Percentiles rank a stretch among this genome's conserved stretches.
Conservation (phyloP, 2,329 filamentous ascomycete genomes). For the Zymoseptoria passerinii region DNA sequence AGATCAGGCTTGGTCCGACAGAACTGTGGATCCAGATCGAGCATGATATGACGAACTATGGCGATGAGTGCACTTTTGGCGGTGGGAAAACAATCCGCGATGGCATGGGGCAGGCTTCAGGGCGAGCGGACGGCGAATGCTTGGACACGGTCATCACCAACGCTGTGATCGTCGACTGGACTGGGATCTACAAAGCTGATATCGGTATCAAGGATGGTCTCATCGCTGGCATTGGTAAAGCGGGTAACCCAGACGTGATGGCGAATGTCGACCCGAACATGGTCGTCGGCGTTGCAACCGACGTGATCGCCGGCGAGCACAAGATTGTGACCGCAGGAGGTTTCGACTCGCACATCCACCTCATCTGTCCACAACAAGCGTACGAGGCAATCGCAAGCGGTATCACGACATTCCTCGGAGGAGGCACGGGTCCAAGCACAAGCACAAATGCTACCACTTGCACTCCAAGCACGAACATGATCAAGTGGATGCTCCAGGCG, state of each 20-base stretch:
- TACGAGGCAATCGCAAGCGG: conserved; percentile 76
- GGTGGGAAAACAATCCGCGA: conserved; percentile 90
- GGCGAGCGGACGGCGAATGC: conserved; percentile 60
- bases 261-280: conserved; percentile 70
- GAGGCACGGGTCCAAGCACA: conserved; percentile 86
- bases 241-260: conserved; percentile 96
- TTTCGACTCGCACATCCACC: conserved; percentile 84
- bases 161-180: conserved; percentile 82
- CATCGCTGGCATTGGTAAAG: conserved; percentile 86
- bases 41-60: conserved; percentile 73
- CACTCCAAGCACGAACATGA: conserved; percentile 75
- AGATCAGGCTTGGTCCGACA: conserved; percentile 72
- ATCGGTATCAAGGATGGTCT: conserved; percentile 84
- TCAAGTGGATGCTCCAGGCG: conserved; percentile 83
- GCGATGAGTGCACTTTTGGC: conserved; percentile 91
- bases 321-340: conserved; percentile 88
- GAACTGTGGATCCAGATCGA: conserved; percentile 89
- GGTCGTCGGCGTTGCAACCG: conserved; percentile 79
- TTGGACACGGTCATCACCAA: conserved; percentile 85
- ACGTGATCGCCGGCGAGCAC: conserved; percentile 83
- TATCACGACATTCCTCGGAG: conserved; percentile 83
- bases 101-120: conserved; percentile 89
- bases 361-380: conserved; percentile 89
- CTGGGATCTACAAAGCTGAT: conserved; percentile 91
- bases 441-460: conserved; percentile 89